These are phyloP conservation scores for Pestalotiopsis sp. DNA, from an alignment of 2,329 filamentous ascomycete species.

Conservation along the genomic window DNA sequence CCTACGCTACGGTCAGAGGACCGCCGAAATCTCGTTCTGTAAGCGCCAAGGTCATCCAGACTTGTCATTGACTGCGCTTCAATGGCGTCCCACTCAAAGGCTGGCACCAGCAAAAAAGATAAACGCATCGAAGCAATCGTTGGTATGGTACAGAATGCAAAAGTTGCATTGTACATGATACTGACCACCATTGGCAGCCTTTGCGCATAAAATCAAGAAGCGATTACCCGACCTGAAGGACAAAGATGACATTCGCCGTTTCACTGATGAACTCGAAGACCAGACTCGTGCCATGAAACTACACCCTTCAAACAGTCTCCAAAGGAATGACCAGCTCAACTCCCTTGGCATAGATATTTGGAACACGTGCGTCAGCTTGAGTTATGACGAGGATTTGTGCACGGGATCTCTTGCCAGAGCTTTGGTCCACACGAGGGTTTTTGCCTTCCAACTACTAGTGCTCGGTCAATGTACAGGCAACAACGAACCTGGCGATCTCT, in stretches of 20 bases:
- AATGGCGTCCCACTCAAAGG: not conserved
- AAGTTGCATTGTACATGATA: not conserved
- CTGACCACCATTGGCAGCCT: conserved; percentile 19
- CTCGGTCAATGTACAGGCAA: conserved; percentile 45
- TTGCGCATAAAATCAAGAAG: conserved; percentile 29
- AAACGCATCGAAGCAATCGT: conserved; percentile 12
- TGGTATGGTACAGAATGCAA: not conserved
- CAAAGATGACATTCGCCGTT: conserved; percentile 30
- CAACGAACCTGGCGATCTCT: conserved; percentile 37
- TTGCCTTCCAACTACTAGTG: conserved; percentile 72
- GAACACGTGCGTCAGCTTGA: conserved; percentile 65
- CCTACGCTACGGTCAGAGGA: too few relatives aligned
- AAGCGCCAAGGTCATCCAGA: not conserved
- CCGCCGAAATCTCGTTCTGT: not conserved
- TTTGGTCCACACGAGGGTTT: conserved; percentile 45
- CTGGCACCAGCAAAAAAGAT: conserved; percentile 9
- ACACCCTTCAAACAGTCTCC: conserved; percentile 32
- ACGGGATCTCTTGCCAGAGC: conserved; percentile 29
- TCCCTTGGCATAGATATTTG: conserved; percentile 61
- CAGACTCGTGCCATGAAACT: conserved; percentile 37
- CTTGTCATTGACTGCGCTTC: not conserved
- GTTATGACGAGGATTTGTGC: conserved; percentile 34
- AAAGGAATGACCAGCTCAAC: conserved; percentile 54
- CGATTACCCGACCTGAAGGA: conserved; percentile 29
- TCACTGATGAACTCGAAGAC: conserved; percentile 44